Conservation (phyloP, 148 eudicot species). For the Spergularia marina region DNA sequence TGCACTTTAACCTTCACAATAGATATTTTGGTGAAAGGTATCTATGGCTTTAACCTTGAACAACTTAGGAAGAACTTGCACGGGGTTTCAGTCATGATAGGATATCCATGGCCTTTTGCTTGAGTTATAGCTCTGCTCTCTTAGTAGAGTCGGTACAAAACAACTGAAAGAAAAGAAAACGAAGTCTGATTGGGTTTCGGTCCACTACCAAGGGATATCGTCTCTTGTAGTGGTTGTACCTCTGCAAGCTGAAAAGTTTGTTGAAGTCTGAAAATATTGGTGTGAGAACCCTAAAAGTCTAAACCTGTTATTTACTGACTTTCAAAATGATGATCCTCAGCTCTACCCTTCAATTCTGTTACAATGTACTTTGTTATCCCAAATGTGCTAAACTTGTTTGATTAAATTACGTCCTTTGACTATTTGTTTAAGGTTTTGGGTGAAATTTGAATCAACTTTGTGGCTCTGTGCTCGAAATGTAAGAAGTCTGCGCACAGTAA, state of each 20-base stretch:
- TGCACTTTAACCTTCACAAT: not conserved
- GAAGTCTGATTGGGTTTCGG: not conserved
- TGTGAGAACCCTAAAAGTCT: no score
- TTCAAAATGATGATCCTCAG: not conserved
- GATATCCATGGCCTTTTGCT: not conserved
- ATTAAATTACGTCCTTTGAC: not conserved
- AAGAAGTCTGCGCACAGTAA: not conserved
- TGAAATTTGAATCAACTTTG: not conserved
- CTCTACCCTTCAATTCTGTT: not conserved
- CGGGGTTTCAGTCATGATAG: not conserved
- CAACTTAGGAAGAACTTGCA: not conserved
- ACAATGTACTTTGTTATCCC: not conserved
- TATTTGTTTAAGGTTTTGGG: not conserved
- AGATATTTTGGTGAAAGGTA: not conserved
- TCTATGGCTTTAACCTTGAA: not conserved
- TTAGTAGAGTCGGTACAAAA: not conserved
- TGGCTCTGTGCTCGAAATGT: not conserved
- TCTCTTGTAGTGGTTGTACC: not conserved
- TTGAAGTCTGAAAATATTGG: conserved; percentile 6
- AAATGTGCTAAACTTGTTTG: not conserved
- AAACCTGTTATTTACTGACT: not conserved
- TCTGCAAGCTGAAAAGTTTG: not conserved
- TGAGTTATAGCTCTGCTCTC: not conserved
- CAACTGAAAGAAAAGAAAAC: not conserved
- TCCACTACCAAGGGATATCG: not conserved